Evolutionary conservation across 345 rosid genomes (phyloP).

Genomic region (Draba incana): DNA sequence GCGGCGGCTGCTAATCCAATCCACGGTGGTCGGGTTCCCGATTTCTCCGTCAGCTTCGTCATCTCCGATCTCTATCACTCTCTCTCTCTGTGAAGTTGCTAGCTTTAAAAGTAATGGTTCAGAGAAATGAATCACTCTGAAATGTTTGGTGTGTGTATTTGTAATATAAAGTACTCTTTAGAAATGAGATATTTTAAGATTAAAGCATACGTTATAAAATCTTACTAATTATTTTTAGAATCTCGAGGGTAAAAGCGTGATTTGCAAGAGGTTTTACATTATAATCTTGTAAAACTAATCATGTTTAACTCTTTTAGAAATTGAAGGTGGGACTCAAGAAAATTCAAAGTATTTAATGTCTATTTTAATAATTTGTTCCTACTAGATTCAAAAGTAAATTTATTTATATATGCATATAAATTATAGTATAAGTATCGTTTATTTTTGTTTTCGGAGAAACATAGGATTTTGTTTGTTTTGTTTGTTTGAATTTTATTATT

Average conservation of each 20-base stretch:
- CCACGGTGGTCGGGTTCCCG: constrained; percentile 97
- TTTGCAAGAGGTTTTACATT: constrained; percentile 8
- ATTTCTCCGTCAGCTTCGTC: constrained; percentile 58
- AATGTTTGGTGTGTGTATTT: background rate
- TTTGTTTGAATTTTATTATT: background rate
- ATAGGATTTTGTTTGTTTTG: background rate
- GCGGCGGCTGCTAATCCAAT: constrained; percentile 91
- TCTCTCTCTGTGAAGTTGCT: constrained; percentile 13
- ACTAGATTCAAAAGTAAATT: too few relatives aligned
- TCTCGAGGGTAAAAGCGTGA: constrained; percentile 6
- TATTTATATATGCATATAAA: too few relatives aligned
- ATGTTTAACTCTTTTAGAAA: background rate
- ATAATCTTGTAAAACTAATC: background rate
- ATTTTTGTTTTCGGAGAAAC: background rate
- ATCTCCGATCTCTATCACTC: constrained; percentile 38
- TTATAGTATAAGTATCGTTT: background rate
- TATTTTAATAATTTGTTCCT: too few relatives aligned
- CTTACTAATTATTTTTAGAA: background rate
- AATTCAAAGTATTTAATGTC: background rate
- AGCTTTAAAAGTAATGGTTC: background rate
- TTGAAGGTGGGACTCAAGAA: background rate
- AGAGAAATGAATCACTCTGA: constrained; percentile 5
- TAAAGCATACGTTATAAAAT: background rate
- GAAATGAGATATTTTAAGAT: too few relatives aligned
- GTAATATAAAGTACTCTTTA: too few relatives aligned